Base-by-base conservation (phyloP, 768 basidiomycete species). In the Boletus sp. region DNA sequence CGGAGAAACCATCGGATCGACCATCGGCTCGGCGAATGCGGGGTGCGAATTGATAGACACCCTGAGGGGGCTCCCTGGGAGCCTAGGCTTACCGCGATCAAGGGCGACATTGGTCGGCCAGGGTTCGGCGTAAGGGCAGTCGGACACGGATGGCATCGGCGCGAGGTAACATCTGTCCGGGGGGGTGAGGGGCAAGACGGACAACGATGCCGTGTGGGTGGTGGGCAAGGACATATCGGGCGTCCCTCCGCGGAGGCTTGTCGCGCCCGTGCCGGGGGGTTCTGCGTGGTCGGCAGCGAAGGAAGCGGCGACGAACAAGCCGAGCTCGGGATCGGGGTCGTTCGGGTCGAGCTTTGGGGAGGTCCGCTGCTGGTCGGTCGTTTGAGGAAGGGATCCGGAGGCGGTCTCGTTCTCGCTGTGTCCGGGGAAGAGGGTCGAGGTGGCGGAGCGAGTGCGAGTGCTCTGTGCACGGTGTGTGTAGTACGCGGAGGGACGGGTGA, bases 121-220 rank as follows among this genome's bases (percentile, higher is more conserved):
- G 9, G 64, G 45, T 44, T 68, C 59, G 21, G 50, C 4, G 29
- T 67, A 67, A 5, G 62, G 64, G 38, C 52, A 66, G 35, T 68
- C 66, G 43, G 57, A 46, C 11, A 8, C 15, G 17, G 66, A 53
- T 5, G 61, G 47, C 1, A 60, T 23, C 10, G 60, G 60, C 0
- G 53, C 55, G 43, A 67, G 56, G 53, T 61, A 61, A 11, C 59
- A 68, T 35, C 50, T 58, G 43, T 65, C 63, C 1, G 66, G 66
- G 0, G 66, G 65, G 9, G 65, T 65, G 37, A 67, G 65, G 11
- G 63, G 66, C 34, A 55, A 13, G 14, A 55, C 25, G n/a, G 32
- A 63, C 43, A 55, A 32, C 7, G 54, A 59, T 0, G 44, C 8
- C 13, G 49, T 51, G 40, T 47, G 29, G 23, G 50, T 53, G n/a